These are phyloP conservation scores for Neodidymelliopsis sp. DNA, from an alignment of 2,329 filamentous ascomycete species.

Conservation along the genomic window DNA sequence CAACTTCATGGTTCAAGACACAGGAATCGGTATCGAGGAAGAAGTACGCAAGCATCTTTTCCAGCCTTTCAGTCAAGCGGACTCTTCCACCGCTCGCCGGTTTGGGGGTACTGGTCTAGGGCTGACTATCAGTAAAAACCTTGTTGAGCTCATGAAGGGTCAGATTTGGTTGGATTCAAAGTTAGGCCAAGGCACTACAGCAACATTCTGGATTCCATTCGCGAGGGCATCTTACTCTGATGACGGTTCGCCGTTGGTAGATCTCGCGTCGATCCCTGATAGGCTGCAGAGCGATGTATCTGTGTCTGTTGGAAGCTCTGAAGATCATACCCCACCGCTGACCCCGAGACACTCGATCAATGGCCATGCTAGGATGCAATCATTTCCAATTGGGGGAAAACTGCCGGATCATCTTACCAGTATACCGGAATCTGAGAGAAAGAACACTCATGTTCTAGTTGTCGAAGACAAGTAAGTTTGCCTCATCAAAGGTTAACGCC, in stretches of 20 bases:
- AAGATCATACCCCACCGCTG: constrained; percentile 59
- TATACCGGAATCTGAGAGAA: constrained; percentile 64
- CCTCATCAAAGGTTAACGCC: neutral
- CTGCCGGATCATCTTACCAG: constrained; percentile 51
- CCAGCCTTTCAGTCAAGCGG: constrained; percentile 82
- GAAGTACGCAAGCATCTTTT: constrained; percentile 77
- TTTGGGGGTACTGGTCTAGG: constrained; percentile 82
- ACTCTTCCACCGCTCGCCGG: constrained; percentile 78
- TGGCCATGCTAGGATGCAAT: constrained; percentile 22
- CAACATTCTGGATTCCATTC: constrained; percentile 79
- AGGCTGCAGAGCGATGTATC: constrained; percentile 65
- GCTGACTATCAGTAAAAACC: constrained; percentile 80
- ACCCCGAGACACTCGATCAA: constrained; percentile 37
- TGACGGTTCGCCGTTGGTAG: constrained; percentile 61
- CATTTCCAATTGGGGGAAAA: constrained; percentile 38
- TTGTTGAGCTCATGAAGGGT: constrained; percentile 79
- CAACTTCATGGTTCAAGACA: constrained; percentile 77
- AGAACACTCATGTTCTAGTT: constrained; percentile 73
- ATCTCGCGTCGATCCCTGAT: constrained; percentile 71
- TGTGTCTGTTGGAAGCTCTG: constrained; percentile 72
- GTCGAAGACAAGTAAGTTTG: constrained; percentile 78
- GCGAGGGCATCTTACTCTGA: constrained; percentile 68
- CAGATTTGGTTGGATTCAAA: constrained; percentile 74
- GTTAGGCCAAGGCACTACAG: constrained; percentile 73
- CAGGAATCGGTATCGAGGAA: constrained; percentile 82